Evolutionary conservation across 441 rosid species (phyloP).

Genomic region (Jatropha podagrica): DNA sequence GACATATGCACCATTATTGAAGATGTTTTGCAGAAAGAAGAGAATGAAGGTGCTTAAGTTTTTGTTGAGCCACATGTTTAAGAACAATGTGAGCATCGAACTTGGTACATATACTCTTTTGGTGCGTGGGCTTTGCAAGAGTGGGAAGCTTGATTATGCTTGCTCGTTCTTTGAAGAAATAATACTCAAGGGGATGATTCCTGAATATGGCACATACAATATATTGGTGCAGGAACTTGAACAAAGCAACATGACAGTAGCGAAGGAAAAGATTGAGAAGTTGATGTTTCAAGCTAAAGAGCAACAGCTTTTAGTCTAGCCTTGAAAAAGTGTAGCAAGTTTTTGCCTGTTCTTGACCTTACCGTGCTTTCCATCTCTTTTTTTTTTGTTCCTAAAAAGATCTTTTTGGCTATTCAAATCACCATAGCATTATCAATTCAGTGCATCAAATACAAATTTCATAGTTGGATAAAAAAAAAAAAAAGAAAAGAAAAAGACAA

Average conservation of each 20-base stretch:
- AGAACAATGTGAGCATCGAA: constrained; percentile 60
- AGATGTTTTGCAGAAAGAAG: constrained; percentile 70
- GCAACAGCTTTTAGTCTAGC: background rate
- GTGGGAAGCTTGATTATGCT: constrained; percentile 63
- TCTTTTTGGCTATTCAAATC: too few species aligned
- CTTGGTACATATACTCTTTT: constrained; percentile 52
- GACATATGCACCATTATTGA: constrained; percentile 66
- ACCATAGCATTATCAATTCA: too few species aligned
- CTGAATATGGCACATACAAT: constrained; percentile 43
- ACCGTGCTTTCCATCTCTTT: too few species aligned
- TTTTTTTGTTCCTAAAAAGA: too few species aligned
- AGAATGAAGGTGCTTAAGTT: constrained; percentile 60
- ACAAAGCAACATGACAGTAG: constrained; percentile 42
- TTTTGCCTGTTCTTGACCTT: too few species aligned
- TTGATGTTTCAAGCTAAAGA: constrained; percentile 30
- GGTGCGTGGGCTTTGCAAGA: constrained; percentile 49
- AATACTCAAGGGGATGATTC: constrained; percentile 60
- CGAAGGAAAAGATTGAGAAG: constrained; percentile 47
- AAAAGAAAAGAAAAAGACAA: too few species aligned
- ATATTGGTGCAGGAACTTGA: constrained; percentile 55
- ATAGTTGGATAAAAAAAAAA: too few species aligned
- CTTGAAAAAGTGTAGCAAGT: background rate
- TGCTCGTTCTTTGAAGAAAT: constrained; percentile 65
- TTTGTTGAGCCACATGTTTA: constrained; percentile 62
- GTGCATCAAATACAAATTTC: too few species aligned